Base-by-base conservation (phyloP, 2,329 filamentous ascomycete genomes). In the Penicillium crustosum region DNA sequence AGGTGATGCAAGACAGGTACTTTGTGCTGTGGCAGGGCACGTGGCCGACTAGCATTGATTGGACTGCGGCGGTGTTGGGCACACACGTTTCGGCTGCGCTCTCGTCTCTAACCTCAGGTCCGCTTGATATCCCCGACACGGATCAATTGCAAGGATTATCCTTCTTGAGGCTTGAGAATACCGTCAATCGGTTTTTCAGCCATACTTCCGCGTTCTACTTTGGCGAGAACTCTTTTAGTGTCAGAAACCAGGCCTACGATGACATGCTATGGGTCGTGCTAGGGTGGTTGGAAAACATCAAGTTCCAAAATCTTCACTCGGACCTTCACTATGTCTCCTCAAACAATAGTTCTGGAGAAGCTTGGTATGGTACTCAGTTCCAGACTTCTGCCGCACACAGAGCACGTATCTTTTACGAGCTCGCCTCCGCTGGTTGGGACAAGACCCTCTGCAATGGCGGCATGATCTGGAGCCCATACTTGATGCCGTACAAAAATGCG, bases 201-300 rank as follows among this genome's bases (percentile, higher is more conserved):
- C 90, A 97, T 58, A 78, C 88, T 0, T 79, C 87, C 6, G 84
- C 86, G 9, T 96, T 89, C 65, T 97, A 95, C 71, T 96, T 93
- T 71, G 91, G 90, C 21, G 91, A 97, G 72, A 86, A 96, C 72
- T 83, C 87, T 5, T 86, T 92, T 62, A 81, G 83, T 29, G 82
- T 97, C 49, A 83, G 90, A 44, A 85, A 86, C 56, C 81, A 94
- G 79, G 93, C 93, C 0, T 96, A 88, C 71, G 93, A 97, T 70
- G 93, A 97, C 72, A 96, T 96, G 78, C 83, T 96, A 3, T 97
- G 93, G 93, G 91, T 97, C 1, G 91, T 95, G 2, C 81, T 97
- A 38, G 91, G 89, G 61, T 97, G 93, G 93, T 78, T 97, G 52
- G 91, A 96, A 70, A 85, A 85, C 49, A 83, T 92, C 61, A 87